Evolutionary conservation across 2,329 filamentous ascomycete species (phyloP), one percentile per base, ranked within the genome.

Genomic region (Westerdykella sp.): DNA sequence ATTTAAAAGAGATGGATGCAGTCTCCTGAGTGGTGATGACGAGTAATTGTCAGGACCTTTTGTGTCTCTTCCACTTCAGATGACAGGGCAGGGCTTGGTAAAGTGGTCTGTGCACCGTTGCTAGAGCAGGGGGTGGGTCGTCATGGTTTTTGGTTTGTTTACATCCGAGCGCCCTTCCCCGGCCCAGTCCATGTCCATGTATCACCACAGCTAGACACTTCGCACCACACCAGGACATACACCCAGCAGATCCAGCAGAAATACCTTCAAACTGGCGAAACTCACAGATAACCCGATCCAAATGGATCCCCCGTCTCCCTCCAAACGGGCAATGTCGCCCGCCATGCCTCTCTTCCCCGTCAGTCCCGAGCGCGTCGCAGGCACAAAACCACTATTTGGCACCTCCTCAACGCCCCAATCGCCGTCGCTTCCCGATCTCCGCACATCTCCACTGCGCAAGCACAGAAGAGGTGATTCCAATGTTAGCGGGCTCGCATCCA

Each of bases 361-460:
- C 40, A 82, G 83, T 15, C 80, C 81, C 9, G 81, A 84, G 55
- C 80, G 81, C 56, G 73, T 78, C 45, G 83, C 84, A 43, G 59
- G 64, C 50, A 63, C 57, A 37, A 65, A 62, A 41, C 53, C 63
- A 23, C 62, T 57, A 16, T 65, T 62, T 37, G 55, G 52, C 34
- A 51, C 48, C 38, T 57, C 53, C 7, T 37, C 51, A 30, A 28
- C 25, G 25, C 43, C 57, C 11, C 49, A 52, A n/a, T 65, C 63
- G 22, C 61, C 63, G 1, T 57, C 55, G 4, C 49, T 61, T 6
- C 54, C 61, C 5, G 60, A 63, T 23, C 48, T 66, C 25, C 62
- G 47, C 80, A 81, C 53, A 12, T 60, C 59, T 18, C 59, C 59
- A 10, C 43, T 57, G 16, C 48, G 57, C 13, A 15, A 32, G n/a